Conservation (phyloP, 73 alveolate genomes). For the Blepharisma japonicum region DNA sequence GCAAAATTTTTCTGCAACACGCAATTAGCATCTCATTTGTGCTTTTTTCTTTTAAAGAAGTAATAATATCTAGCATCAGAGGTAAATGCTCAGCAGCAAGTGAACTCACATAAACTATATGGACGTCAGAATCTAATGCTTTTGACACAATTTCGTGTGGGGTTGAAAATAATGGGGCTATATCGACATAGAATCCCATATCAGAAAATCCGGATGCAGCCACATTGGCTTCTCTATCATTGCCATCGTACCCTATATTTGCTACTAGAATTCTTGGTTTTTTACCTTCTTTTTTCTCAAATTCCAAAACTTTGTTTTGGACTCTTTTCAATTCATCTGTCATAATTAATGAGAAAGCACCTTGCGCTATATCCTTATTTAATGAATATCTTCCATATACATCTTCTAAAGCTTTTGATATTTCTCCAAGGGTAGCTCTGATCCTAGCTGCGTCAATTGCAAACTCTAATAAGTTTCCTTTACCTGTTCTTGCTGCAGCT, state of each 20-base stretch:
- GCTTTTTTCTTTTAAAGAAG: constrained; percentile 42
- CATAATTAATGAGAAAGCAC: constrained; percentile 49
- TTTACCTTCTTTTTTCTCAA: constrained; percentile 66
- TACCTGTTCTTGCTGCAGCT: constrained; percentile 53
- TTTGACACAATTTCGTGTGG: constrained; percentile 70
- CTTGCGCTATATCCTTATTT: constrained; percentile 48
- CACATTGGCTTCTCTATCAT: constrained; percentile 75
- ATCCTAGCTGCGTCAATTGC: constrained; percentile 60
- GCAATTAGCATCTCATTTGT: constrained; percentile 45
- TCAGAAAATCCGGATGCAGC: constrained; percentile 74
- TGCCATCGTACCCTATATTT: constrained; percentile 71
- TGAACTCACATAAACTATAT: constrained; percentile 56
- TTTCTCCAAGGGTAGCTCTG: constrained; percentile 69
- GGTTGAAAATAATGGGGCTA: constrained; percentile 65
- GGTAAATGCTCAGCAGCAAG: constrained; percentile 72
- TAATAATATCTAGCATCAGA: constrained; percentile 51
- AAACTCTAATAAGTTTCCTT: constrained; percentile 60
- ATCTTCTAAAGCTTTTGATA: constrained; percentile 60
- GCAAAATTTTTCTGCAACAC: constrained; percentile 63
- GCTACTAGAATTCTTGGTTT: constrained; percentile 68
- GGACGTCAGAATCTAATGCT: constrained; percentile 70
- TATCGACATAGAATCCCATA: constrained; percentile 71
- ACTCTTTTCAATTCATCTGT: constrained; percentile 42
- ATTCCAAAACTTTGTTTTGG: constrained; percentile 35
- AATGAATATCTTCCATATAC: constrained; percentile 62